A percentile compares a stretch with the other conserved stretches of the same genome.
Evolutionary conservation across 352 stramenopile genomes (phyloP).

Genomic region (Phytopythium chamaehyphon): DNA sequence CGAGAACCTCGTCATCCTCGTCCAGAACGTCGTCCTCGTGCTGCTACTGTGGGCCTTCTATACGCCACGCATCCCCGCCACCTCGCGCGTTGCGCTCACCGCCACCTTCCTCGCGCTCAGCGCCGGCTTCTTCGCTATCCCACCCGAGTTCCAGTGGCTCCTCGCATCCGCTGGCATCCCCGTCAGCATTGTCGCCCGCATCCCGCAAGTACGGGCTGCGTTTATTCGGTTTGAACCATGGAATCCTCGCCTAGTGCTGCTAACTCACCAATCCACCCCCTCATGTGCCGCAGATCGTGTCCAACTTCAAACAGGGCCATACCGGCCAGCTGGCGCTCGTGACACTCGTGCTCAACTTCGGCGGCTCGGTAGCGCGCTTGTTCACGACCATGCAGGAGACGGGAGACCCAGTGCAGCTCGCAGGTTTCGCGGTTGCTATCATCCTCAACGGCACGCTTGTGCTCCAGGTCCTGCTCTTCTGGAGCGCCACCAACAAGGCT

Average conservation of each 20-base stretch:
- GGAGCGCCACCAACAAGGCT: constrained; percentile 74
- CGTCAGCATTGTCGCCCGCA: constrained; percentile 74
- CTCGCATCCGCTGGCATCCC: constrained; percentile 71
- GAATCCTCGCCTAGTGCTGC: not conserved
- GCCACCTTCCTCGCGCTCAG: constrained; percentile 45
- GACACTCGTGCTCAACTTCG: constrained; percentile 82
- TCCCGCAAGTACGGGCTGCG: constrained; percentile 53
- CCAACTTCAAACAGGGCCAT: constrained; percentile 88
- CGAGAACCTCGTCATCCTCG: constrained; percentile 85
- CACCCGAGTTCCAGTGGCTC: constrained; percentile 70
- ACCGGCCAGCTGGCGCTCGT: constrained; percentile 87
- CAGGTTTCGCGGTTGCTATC: constrained; percentile 66
- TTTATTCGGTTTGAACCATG: too few relatives aligned
- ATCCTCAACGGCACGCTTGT: constrained; percentile 77
- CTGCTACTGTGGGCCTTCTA: constrained; percentile 75
- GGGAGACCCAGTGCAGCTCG: constrained; percentile 65
- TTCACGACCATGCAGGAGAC: constrained; percentile 89
- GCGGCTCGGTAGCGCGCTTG: constrained; percentile 70
- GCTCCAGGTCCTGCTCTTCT: constrained; percentile 79
- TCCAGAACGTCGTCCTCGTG: constrained; percentile 83
- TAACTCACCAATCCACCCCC: not conserved
- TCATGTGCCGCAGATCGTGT: constrained; percentile 46
- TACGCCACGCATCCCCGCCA: constrained; percentile 45
- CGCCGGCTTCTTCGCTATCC: constrained; percentile 55
- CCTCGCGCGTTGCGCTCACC: constrained; percentile 42